A percentile compares a stretch with the other conserved stretches of the same genome.
These are phyloP conservation scores for Chaetomium globosum DNA, from an alignment of 2,329 filamentous ascomycete genomes.

Conservation along the genomic window DNA sequence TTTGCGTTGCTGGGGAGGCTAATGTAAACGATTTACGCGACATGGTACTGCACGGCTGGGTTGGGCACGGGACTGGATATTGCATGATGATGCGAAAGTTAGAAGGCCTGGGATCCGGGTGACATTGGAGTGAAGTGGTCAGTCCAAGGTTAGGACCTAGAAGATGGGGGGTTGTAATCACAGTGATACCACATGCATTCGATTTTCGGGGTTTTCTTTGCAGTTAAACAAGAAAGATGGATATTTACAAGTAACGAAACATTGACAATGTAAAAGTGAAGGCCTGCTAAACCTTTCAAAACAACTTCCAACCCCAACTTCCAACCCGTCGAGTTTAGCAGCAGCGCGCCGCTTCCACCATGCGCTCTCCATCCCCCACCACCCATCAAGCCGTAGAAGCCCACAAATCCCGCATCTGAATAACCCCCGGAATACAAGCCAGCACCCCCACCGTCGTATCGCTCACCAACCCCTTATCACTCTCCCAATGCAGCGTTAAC, in stretches of 20 bases:
- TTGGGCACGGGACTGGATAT: neutral
- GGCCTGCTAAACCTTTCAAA: neutral
- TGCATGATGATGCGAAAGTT: neutral
- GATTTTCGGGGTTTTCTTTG: neutral
- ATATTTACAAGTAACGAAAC: conserved; percentile 12
- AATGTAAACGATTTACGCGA: neutral
- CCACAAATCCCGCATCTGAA: conserved; percentile 53
- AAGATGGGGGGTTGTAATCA: conserved; percentile 16
- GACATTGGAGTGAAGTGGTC: neutral
- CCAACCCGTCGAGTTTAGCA: neutral
- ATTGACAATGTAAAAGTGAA: neutral
- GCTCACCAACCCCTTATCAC: conserved; percentile 60
- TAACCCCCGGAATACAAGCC: conserved; percentile 49
- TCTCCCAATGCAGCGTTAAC: conserved; percentile 67
- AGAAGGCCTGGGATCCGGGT: neutral
- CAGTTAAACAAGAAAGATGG: neutral
- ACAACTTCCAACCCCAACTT: neutral
- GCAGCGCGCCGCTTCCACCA: neutral
- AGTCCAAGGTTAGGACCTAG: neutral
- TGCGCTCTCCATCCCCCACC: neutral
- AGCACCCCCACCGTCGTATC: conserved; percentile 49
- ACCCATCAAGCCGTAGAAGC: conserved; percentile 28
- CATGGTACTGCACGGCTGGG: neutral
- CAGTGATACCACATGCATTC: conserved; percentile 25
- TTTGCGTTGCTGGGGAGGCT: neutral